Percentiles rank a stretch among this genome's conserved stretches.
These are phyloP conservation scores for Combretum micranthum DNA, from an alignment of 345 rosid species.

Conservation along the genomic window DNA sequence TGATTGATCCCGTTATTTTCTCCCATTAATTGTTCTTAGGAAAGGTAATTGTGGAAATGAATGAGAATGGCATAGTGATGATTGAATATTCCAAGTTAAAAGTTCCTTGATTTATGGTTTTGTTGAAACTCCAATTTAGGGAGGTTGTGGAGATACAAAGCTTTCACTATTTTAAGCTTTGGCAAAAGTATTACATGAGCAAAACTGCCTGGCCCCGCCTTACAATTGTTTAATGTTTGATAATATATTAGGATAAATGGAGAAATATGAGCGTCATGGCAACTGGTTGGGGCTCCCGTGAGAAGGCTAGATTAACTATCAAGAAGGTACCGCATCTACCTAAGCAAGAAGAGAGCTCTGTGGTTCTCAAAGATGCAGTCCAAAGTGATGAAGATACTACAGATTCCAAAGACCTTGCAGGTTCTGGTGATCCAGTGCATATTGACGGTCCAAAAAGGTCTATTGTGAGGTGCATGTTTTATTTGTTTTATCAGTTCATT, in stretches of 20 bases:
- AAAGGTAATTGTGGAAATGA: no score
- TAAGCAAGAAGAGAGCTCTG: conserved; percentile 53
- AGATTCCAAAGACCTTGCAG: conserved; percentile 45
- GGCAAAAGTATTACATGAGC: neutral
- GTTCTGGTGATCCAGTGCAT: conserved; percentile 31
- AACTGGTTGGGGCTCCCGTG: conserved; percentile 89
- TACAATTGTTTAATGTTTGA: conserved; percentile 9
- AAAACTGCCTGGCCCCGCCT: neutral
- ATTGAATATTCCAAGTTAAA: no score
- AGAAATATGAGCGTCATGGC: conserved; percentile 97
- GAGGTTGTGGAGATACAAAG: no score
- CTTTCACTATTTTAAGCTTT: neutral
- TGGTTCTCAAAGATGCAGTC: conserved; percentile 16
- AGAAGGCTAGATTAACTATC: conserved; percentile 62
- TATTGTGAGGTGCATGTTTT: conserved; percentile 78
- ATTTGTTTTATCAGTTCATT: neutral
- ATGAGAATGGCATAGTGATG: no score
- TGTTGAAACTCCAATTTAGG: no score
- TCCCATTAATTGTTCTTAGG: no score
- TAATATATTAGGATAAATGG: conserved; percentile 82
- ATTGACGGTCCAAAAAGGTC: conserved; percentile 55
- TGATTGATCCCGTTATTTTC: no score
- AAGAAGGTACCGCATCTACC: conserved; percentile 47
- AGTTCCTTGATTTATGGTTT: no score
- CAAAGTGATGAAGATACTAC: conserved; percentile 66